Conservation (phyloP, 179 eudicot species). For the Camellia oleifera region DNA sequence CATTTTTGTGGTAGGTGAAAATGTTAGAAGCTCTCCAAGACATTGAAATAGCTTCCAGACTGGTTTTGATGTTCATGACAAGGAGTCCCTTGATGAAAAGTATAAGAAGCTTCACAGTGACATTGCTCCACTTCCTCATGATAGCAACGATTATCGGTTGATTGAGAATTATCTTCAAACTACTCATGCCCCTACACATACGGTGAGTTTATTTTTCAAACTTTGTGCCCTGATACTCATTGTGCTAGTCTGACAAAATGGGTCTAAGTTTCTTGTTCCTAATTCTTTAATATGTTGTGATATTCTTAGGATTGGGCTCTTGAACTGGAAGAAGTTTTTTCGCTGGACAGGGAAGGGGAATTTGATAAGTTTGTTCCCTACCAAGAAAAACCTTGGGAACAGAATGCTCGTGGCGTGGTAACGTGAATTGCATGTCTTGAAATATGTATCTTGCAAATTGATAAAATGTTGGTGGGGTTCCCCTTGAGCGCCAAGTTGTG, state of each 20-base stretch:
- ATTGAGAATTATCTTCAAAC: slow-evolving; percentile 89
- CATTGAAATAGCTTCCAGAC: slow-evolving; percentile 94
- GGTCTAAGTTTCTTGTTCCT: neutral
- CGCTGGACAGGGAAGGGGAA: slow-evolving; percentile 87
- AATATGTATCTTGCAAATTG: neutral
- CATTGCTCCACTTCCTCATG: slow-evolving; percentile 75
- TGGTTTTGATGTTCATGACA: slow-evolving; percentile 85
- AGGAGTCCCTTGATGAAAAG: slow-evolving; percentile 79
- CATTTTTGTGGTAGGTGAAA: slow-evolving; percentile 62
- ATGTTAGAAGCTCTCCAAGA: slow-evolving; percentile 99
- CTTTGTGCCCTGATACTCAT: neutral
- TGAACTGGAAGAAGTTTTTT: slow-evolving; percentile 92
- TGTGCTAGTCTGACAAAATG: slow-evolving; percentile 1
- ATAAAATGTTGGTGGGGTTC: no score
- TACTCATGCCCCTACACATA: slow-evolving; percentile 99
- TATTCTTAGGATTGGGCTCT: slow-evolving; percentile 72
- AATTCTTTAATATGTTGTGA: neutral
- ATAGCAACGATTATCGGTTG: slow-evolving; percentile 75
- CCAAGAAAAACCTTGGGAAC: slow-evolving; percentile 56
- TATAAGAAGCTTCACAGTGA: slow-evolving; percentile 79
- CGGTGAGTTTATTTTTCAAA: slow-evolving; percentile 43
- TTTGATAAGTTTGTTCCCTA: slow-evolving; percentile 54
- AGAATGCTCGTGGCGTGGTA: slow-evolving; percentile 64
- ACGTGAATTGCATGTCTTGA: slow-evolving; percentile 8
- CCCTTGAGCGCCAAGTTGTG: no score